A percentile compares a stretch with the other conserved stretches of the same genome.
phyloP scores from a whole-genome alignment of 208 protist species.

The Trypanosoma caninum region DNA sequence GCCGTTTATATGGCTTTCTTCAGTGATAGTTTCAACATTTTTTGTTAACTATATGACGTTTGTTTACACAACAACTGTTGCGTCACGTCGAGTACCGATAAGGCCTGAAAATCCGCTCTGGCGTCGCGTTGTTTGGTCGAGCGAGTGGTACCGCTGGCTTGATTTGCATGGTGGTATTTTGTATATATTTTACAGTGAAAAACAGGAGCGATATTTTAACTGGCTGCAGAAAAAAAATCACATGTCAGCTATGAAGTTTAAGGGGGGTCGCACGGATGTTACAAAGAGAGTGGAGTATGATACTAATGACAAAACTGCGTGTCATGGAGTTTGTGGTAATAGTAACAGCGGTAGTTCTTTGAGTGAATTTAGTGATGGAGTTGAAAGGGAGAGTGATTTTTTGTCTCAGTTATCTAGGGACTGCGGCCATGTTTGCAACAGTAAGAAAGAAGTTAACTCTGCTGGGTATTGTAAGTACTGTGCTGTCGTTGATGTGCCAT shows the following conservation, averaged over 20 bases:
- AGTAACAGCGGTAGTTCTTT: too few species aligned
- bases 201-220: conserved; percentile 61
- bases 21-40: conserved; percentile 56
- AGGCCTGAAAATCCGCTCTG: conserved; percentile 55
- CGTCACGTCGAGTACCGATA: conserved; percentile 55
- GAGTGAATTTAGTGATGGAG: too few species aligned
- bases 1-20: conserved; percentile 57
- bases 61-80: conserved; percentile 60
- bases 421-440: too few species aligned
- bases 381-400: too few species aligned
- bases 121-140: conserved; percentile 63
- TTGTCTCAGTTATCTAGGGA: too few species aligned
- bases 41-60: conserved; percentile 78
- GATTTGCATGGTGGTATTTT: conserved; percentile 67
- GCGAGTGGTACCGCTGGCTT: conserved; percentile 79
- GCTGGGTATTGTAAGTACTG: too few species aligned
- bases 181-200: conserved; percentile 78
- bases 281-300: not conserved
- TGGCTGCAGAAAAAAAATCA: conserved; percentile 36
- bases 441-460: too few species aligned
- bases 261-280: not conserved
- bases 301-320: not conserved
- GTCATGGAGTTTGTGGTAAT: not conserved
- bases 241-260: not conserved
- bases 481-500: too few species aligned